A percentile compares a stretch with the other conserved stretches of the same genome.
Evolutionary conservation across 2,329 filamentous ascomycete species (phyloP).

Genomic region (Claviceps spartinae): DNA sequence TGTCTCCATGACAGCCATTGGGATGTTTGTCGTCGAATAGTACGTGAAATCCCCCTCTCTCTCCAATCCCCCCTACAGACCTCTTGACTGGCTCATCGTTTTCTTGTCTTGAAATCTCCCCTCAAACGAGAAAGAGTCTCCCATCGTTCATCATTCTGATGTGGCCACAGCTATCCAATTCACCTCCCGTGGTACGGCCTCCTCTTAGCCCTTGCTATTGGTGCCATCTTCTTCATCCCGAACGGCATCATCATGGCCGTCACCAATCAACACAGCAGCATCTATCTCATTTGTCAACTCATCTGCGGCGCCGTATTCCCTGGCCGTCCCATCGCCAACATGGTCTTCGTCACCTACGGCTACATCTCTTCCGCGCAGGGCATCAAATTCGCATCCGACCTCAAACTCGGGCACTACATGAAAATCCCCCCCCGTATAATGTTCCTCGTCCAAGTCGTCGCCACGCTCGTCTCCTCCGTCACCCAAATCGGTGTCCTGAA

Average conservation of each 20-base stretch:
- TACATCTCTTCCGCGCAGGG: constrained; percentile 83
- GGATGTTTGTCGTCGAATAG: constrained; percentile 78
- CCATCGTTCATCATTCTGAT: neutral
- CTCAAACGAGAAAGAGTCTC: too few species aligned
- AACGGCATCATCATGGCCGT: constrained; percentile 90
- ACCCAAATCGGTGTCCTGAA: constrained; percentile 78
- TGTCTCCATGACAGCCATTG: constrained; percentile 60
- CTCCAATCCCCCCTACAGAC: neutral
- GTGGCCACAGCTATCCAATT: constrained; percentile 49
- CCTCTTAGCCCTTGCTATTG: constrained; percentile 63
- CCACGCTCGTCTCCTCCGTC: constrained; percentile 61
- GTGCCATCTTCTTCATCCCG: constrained; percentile 71
- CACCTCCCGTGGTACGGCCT: constrained; percentile 81
- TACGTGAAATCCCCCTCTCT: constrained; percentile 15
- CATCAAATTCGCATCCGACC: constrained; percentile 75
- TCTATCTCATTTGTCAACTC: constrained; percentile 76
- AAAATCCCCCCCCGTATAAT: constrained; percentile 70
- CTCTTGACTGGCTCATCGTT: neutral
- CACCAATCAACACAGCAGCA: constrained; percentile 77
- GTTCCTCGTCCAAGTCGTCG: constrained; percentile 65
- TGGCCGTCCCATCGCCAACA: constrained; percentile 75
- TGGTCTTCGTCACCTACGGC: constrained; percentile 86
- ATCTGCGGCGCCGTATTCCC: constrained; percentile 74
- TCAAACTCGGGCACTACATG: constrained; percentile 83
- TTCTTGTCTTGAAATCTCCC: too few species aligned